A percentile compares a stretch with the other conserved stretches of the same genome.
Evolutionary conservation across 805 yeast species (phyloP).

Genomic region (Barnettozyma botsteinii): DNA sequence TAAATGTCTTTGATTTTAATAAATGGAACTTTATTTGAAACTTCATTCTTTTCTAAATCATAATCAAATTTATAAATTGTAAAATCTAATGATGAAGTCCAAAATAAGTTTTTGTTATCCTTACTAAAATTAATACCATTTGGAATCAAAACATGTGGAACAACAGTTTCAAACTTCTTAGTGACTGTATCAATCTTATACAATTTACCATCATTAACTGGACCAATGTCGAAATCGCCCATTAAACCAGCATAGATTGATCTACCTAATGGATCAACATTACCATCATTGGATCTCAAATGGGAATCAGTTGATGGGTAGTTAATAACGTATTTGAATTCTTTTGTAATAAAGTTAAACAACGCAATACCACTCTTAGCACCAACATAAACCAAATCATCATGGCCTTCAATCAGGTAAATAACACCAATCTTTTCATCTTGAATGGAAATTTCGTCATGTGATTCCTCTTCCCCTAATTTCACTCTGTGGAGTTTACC

Average conservation of each 20-base stretch:
- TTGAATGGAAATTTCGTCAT: constrained; percentile 34
- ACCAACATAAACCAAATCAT: constrained; percentile 53
- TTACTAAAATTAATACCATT: constrained; percentile 64
- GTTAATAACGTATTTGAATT: constrained; percentile 32
- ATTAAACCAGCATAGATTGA: constrained; percentile 74
- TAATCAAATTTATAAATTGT: constrained; percentile 45
- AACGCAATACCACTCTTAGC: constrained; percentile 59
- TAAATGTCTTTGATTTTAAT: constrained; percentile 30
- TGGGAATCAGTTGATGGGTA: constrained; percentile 31
- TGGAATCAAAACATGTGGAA: constrained; percentile 40
- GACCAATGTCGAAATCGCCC: constrained; percentile 46
- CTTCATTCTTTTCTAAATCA: constrained; percentile 31
- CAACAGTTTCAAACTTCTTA: constrained; percentile 26
- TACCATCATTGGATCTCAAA: constrained; percentile 77
- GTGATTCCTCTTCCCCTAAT: constrained; percentile 25
- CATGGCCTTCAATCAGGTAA: constrained; percentile 46
- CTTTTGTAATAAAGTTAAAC: constrained; percentile 37
- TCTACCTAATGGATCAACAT: constrained; percentile 68
- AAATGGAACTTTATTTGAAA: constrained; percentile 33
- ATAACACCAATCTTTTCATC: constrained; percentile 61
- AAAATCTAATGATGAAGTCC: constrained; percentile 47
- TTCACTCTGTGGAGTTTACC: constrained; percentile 31
- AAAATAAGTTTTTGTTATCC: constrained; percentile 37
- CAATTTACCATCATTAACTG: constrained; percentile 46
- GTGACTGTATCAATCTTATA: constrained; percentile 35